phyloP scores from a whole-genome alignment of 1,139 yeast species.

The Diutina siamensis region DNA sequence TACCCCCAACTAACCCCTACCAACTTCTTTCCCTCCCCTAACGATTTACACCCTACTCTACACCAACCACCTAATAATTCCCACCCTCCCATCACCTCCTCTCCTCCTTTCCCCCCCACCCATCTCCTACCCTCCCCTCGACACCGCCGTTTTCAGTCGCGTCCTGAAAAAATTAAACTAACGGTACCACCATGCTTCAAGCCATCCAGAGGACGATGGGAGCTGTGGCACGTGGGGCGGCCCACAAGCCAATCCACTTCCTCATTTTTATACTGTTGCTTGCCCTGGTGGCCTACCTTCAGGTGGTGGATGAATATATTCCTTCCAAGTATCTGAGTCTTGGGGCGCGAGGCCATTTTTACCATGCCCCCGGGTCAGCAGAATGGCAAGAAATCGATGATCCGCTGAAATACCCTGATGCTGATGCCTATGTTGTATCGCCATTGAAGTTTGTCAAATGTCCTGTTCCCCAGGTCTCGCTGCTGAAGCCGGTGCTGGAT shows the following conservation, averaged over 20 bases:
- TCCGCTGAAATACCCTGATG: conserved; percentile 21
- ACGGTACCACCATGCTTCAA: conserved; percentile 9
- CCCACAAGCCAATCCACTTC: conserved; percentile 83
- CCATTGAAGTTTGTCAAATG: conserved; percentile 4
- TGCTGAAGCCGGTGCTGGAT: not conserved
- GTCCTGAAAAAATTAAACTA: not conserved
- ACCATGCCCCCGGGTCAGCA: conserved; percentile 24
- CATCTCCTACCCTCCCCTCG: not conserved
- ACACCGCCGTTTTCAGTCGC: not conserved
- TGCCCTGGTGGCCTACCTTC: conserved; percentile 73
- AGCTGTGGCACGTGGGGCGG: conserved; percentile 51
- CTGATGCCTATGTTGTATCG: conserved; percentile 18
- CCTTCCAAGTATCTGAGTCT: conserved; percentile 21
- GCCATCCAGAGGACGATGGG: conserved; percentile 22
- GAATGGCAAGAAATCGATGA: conserved; percentile 29
- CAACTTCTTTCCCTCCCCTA: no score
- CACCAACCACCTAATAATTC: not conserved
- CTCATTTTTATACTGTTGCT: conserved; percentile 62
- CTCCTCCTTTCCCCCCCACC: not conserved
- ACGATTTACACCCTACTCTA: no score
- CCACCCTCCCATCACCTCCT: not conserved
- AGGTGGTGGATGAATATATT: conserved; percentile 71
- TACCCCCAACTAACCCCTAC: no score
- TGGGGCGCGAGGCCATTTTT: conserved; percentile 18
- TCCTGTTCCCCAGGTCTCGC: conserved; percentile 1